Evolutionary conservation across 768 basidiomycete genomes (phyloP).

Genomic region (Boletus edulis): DNA sequence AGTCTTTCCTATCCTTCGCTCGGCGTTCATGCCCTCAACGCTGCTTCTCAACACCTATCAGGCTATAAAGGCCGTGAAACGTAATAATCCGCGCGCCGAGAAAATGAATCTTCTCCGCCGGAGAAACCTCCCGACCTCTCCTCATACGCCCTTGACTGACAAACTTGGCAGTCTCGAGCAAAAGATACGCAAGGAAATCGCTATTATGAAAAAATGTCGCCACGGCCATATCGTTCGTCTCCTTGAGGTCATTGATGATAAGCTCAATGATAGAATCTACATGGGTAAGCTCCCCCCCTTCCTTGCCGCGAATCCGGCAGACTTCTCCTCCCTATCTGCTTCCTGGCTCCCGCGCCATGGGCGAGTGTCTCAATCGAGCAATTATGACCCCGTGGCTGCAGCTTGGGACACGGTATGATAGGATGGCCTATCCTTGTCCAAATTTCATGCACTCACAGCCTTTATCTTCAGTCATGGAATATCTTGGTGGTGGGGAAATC

Average conservation of each 20-base stretch:
- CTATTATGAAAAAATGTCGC: slow-evolving; percentile 96
- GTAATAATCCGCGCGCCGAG: slow-evolving; percentile 69
- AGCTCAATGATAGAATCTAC: slow-evolving; percentile 82
- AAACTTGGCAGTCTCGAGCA: slow-evolving; percentile 69
- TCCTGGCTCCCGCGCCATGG: slow-evolving; percentile 25
- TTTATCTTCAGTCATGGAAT: slow-evolving; percentile 79
- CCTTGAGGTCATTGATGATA: slow-evolving; percentile 94
- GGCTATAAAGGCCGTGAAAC: slow-evolving; percentile 79
- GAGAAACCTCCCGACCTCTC: slow-evolving; percentile 41
- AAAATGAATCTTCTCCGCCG: slow-evolving; percentile 55
- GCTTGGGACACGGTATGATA: slow-evolving; percentile 32
- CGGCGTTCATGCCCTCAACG: slow-evolving; percentile 1
- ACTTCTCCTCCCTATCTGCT: slow-evolving; percentile 19
- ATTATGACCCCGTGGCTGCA: slow-evolving; percentile 32
- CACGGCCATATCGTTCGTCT: slow-evolving; percentile 89
- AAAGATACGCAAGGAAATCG: slow-evolving; percentile 91
- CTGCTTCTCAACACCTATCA: slow-evolving; percentile 28
- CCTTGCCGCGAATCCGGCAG: slow-evolving; percentile 11
- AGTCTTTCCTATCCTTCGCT: slow-evolving; percentile 23
- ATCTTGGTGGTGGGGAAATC: slow-evolving; percentile 92
- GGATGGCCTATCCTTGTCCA: slow-evolving; percentile 15
- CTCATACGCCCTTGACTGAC: slow-evolving; percentile 60
- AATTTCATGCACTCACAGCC: slow-evolving; percentile 19
- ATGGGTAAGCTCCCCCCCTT: slow-evolving; percentile 66
- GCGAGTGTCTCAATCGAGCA: slow-evolving; percentile 30